Percentiles rank a stretch among this genome's conserved stretches.
These are phyloP conservation scores for Exophiala mesophila DNA, from an alignment of 2,329 filamentous ascomycete genomes.

Conservation along the genomic window DNA sequence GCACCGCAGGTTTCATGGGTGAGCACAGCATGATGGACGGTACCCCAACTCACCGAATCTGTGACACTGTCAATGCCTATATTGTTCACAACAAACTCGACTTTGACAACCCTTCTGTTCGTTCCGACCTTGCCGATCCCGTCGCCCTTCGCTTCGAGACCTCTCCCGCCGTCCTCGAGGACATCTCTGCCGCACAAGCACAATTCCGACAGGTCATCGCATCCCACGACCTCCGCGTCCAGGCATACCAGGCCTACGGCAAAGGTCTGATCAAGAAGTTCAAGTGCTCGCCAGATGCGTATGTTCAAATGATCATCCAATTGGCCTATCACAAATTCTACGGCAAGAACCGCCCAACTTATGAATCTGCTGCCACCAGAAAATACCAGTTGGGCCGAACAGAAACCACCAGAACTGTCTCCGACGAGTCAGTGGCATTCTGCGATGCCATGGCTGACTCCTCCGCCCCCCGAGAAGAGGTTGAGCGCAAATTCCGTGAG, in stretches of 20 bases:
- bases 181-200: slow-evolving; percentile 70
- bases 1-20: slow-evolving; percentile 93
- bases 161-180: slow-evolving; percentile 65
- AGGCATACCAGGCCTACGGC: slow-evolving; percentile 95
- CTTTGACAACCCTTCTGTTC: slow-evolving; percentile 70
- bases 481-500: slow-evolving; percentile 71
- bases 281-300: slow-evolving; percentile 95
- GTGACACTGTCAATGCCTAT: slow-evolving; percentile 86
- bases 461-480: slow-evolving; percentile 57
- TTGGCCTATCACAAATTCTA: slow-evolving; percentile 99
- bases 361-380: slow-evolving; percentile 91
- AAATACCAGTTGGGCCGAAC: slow-evolving; percentile 96
- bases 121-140: slow-evolving; percentile 80
- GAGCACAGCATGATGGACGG: slow-evolving; percentile 99
- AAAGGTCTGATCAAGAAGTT: slow-evolving; percentile 99
- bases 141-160: slow-evolving; percentile 72
- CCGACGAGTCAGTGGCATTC: slow-evolving; percentile 85
- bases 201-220: slow-evolving; percentile 80
- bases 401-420: slow-evolving; percentile 89
- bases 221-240: slow-evolving; percentile 84
- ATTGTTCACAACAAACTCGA: slow-evolving; percentile 95
- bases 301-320: slow-evolving; percentile 98
- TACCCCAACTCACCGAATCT: slow-evolving; percentile 90
- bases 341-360: slow-evolving; percentile 93
- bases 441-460: slow-evolving; percentile 80